Base-by-base conservation (phyloP, 441 rosid genomes). In the Pelargonium hybrid region DNA sequence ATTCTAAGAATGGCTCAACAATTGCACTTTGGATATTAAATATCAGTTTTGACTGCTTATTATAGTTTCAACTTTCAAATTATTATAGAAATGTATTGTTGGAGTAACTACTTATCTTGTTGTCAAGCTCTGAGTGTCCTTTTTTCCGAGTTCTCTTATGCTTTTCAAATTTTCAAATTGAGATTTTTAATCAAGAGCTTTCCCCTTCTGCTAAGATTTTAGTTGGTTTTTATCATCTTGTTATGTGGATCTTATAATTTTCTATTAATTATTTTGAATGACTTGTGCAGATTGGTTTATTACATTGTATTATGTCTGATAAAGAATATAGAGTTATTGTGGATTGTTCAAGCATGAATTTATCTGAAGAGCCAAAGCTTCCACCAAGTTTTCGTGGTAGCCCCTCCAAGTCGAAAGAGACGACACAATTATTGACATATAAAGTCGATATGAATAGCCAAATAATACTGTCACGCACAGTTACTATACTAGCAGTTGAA, bases 301-400 rank as follows among this genome's bases (percentile, higher is more conserved):
- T 95, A 83, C 96, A 87, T 75, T 90, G 85, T 76, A 90, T 90
- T 78, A 85, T 95, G 81, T 91, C 96, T 66, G 90, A 95, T 82
- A 92, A 90, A 82, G 99, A 95, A 74, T 95, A 95, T 83, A 81
- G 82, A 76, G 89, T 95, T 70, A 87, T 92, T 79, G 74, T 85
- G 73, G 88, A 91, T 82, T 92, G 95, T 71, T 71, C 80, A 59
- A 37, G 7, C 79, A 83, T 85, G 88, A 95, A 95, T 85, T 80
- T 95, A 72, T 71, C 66, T 82, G 99, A 95, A 84, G 89, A 79
- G 75, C 96, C 99, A 70, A 89, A 76, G 74, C 91, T 91, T 73
- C 99, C 98, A 73, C 95, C 95, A 75, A 88, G 87, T 77, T 95
- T 95, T 75, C 99, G 98, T 71, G 96, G 89, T 61, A 68, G 87